Evolutionary conservation across 768 basidiomycete species (phyloP).

Genomic region (Panaeolus cyanescens): DNA sequence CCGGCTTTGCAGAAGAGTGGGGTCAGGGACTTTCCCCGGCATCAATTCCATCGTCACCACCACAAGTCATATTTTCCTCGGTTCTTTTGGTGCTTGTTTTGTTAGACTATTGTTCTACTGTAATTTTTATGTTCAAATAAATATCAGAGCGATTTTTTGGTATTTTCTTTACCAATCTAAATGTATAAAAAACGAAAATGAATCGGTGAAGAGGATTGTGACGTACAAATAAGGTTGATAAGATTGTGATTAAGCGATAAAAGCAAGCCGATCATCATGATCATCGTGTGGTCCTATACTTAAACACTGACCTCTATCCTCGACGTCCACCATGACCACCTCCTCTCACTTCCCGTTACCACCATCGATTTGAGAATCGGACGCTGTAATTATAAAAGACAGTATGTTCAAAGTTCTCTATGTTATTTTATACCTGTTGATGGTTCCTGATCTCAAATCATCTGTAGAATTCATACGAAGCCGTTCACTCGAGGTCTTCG

Average conservation of each 20-base stretch:
- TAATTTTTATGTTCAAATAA: not conserved
- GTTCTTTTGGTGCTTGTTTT: not conserved
- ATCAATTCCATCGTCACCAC: not conserved
- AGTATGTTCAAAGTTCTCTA: constrained; percentile 10
- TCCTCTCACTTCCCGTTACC: constrained; percentile 15
- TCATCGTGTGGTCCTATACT: constrained; percentile 8
- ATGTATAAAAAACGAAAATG: not conserved
- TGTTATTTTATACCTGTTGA: constrained; percentile 19
- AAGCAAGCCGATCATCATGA: constrained; percentile 7
- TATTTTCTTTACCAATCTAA: not conserved
- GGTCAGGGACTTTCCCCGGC: not conserved
- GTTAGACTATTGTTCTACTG: not conserved
- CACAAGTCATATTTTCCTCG: not conserved
- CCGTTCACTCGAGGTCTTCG: not conserved
- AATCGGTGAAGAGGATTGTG: constrained; percentile 2
- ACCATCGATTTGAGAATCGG: constrained; percentile 20
- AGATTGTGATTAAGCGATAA: constrained; percentile 9
- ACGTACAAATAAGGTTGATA: constrained; percentile 14
- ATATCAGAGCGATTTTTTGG: not conserved
- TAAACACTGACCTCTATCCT: constrained; percentile 12
- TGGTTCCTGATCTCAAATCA: constrained; percentile 23
- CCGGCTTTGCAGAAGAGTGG: not conserved
- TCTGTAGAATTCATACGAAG: constrained; percentile 6
- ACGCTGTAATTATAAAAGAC: constrained; percentile 2
- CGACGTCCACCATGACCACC: constrained; percentile 25